A percentile compares a stretch with the other conserved stretches of the same genome.
phyloP scores from a whole-genome alignment of 2,329 filamentous ascomycete genomes.

The Verticillium alfalfae region DNA sequence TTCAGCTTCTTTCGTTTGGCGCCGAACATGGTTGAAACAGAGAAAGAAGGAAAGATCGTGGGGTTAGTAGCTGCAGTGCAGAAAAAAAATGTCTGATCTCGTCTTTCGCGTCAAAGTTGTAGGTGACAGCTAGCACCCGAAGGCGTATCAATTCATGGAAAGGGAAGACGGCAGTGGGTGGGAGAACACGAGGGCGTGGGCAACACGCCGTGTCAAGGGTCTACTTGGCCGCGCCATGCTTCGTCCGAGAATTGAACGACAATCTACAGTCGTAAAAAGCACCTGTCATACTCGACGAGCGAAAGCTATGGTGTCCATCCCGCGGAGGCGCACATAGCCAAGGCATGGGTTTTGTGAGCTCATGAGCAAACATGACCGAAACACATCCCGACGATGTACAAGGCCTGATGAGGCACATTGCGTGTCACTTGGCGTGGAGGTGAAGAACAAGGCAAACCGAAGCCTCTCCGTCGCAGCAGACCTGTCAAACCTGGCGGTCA shows the following conservation, averaged over 20 bases:
- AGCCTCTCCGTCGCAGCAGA: background rate
- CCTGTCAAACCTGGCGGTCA: background rate
- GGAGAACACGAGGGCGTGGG: too few species aligned
- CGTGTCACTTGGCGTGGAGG: background rate
- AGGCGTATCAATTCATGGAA: too few species aligned
- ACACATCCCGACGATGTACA: background rate
- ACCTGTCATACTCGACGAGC: background rate
- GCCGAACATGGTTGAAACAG: constrained; percentile 1
- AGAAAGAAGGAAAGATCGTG: background rate
- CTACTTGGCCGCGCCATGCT: too few species aligned
- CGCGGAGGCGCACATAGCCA: background rate
- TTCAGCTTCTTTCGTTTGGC: constrained; percentile 3
- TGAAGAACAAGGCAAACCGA: background rate
- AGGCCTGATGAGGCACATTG: background rate
- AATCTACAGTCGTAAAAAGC: too few species aligned
- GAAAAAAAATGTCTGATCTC: too few species aligned
- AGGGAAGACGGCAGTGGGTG: too few species aligned
- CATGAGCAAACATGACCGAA: background rate
- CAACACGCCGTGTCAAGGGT: too few species aligned
- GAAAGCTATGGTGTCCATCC: background rate
- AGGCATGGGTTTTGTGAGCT: background rate
- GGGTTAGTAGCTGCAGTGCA: background rate
- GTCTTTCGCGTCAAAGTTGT: too few species aligned
- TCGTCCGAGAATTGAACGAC: too few species aligned
- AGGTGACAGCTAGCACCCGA: too few species aligned